Evolutionary conservation across 495 filamentous ascomycete species (phyloP).

Genomic region (Tuber brumale): DNA sequence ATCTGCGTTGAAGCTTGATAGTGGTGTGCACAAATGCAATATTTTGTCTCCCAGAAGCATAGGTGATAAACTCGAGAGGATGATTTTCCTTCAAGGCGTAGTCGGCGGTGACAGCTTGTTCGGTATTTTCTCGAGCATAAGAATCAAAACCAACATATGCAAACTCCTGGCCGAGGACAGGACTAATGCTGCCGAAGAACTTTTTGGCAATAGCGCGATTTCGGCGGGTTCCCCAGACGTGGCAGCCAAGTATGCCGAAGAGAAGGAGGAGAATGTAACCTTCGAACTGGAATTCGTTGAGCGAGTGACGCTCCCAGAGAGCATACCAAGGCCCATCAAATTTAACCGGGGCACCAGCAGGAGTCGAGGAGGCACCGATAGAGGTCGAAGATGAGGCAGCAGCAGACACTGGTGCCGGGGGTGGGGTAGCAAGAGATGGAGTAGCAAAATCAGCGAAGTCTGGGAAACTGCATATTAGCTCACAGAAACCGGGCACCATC

Average conservation of each 20-base stretch:
- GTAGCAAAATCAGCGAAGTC: conserved; percentile 50
- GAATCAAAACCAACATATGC: conserved; percentile 75
- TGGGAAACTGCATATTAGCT: conserved; percentile 27
- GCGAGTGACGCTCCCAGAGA: conserved; percentile 77
- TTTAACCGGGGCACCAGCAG: conserved; percentile 8
- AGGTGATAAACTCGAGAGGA: conserved; percentile 73
- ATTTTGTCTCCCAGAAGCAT: conserved; percentile 91
- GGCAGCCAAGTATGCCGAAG: conserved; percentile 63
- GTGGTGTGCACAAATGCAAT: conserved; percentile 82
- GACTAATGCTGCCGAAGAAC: conserved; percentile 71
- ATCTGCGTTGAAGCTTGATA: conserved; percentile 76
- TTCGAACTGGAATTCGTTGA: conserved; percentile 79
- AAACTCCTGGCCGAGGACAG: conserved; percentile 71
- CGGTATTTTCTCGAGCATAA: conserved; percentile 40
- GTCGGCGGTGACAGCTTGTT: conserved; percentile 46
- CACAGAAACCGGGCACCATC: neutral
- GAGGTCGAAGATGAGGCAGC: conserved; percentile 49
- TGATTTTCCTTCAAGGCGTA: conserved; percentile 72
- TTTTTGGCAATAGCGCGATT: conserved; percentile 73
- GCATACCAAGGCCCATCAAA: conserved; percentile 72
- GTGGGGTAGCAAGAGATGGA: conserved; percentile 41
- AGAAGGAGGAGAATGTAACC: conserved; percentile 71
- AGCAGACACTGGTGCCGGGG: conserved; percentile 40
- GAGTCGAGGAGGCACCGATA: conserved; percentile 60
- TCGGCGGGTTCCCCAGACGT: conserved; percentile 71